Evolutionary conservation across 768 basidiomycete genomes (phyloP), one percentile per base, ranked within the genome.

Genomic region (Boletellus ananas): DNA sequence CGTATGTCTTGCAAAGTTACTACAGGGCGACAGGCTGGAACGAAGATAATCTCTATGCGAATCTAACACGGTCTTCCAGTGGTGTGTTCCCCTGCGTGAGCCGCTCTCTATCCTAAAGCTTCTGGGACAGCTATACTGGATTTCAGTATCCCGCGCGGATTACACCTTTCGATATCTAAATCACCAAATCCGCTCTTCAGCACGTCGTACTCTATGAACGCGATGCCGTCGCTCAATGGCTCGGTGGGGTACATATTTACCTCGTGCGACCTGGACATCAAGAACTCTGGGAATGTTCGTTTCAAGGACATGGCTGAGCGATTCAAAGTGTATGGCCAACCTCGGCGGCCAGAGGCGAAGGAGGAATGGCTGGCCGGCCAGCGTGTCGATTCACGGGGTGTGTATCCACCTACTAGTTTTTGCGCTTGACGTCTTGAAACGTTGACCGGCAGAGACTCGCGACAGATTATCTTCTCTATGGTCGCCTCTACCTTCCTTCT

Each of bases 1-100:
- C 88, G 13, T 90, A 92, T 72, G 86, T 97, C 49, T 75, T 97
- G 34, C 85, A 87, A 55, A 85, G 79, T 66, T 97, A 95, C 70
- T 94, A 92, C 74, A 79, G 81, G 57, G 84, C 83, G n/a, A 96
- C 92, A 29, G 90, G 91, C 54, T 98, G 95, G 95, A 94, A 93
- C 60, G 91, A 95, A 65, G 94, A 97, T 69, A 95, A 95, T 61
- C 75, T 95, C 18, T 97, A 91, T 62, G 82, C 87, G 3, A 91
- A 94, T 57, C 60, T 98, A 38, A 96, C 92, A 1, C 82, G 90
- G 47, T 89, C 92, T 33, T 95, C 94, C 2, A 85, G 80, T 71
- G 89, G 93, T 95, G 51, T 41, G 70, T 55, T 25, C 29, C 66
- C 59, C 34, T 20, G 16, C n/a, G 49, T 51, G 3, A 40, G 33